These are phyloP conservation scores for Wickerhamiella brachini DNA, from an alignment of 805 yeast genomes.

Conservation along the genomic window DNA sequence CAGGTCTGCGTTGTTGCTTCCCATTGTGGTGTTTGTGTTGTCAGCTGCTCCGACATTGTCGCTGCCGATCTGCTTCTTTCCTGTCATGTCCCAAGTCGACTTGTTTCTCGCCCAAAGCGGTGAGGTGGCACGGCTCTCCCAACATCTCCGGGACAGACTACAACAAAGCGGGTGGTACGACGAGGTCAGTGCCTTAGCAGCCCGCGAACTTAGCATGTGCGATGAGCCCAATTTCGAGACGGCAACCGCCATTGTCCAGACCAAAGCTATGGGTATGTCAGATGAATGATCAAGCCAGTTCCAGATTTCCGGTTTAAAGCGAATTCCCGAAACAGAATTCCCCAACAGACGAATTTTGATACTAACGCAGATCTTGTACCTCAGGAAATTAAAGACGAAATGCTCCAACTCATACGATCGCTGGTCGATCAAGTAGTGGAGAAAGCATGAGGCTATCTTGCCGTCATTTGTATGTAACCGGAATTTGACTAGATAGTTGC, in stretches of 20 bases:
- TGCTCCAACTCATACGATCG: constrained; percentile 36
- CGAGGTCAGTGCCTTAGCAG: constrained; percentile 46
- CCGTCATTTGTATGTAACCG: too few relatives aligned
- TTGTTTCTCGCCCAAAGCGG: constrained; percentile 13
- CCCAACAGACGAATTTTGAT: not conserved
- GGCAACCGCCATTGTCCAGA: constrained; percentile 40
- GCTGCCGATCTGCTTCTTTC: not conserved
- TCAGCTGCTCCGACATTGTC: not conserved
- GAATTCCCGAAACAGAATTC: not conserved
- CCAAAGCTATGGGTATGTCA: constrained; percentile 45
- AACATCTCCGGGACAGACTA: constrained; percentile 46
- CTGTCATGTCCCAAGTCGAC: constrained; percentile 8
- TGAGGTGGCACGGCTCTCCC: constrained; percentile 35
- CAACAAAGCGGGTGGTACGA: constrained; percentile 81
- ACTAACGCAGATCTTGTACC: constrained; percentile 41
- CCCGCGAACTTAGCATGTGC: constrained; percentile 29
- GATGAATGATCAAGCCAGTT: not conserved
- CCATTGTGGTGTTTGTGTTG: not conserved
- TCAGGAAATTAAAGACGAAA: constrained; percentile 43
- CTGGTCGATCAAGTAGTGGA: constrained; percentile 23
- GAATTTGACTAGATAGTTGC: too few relatives aligned
- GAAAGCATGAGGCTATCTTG: constrained; percentile 9
- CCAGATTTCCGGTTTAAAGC: not conserved
- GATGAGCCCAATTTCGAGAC: constrained; percentile 39
- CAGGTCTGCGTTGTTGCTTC: constrained; percentile 8